These are phyloP conservation scores for Phytophthora pseudosyringae DNA, from an alignment of 352 stramenopile genomes.

Conservation along the genomic window DNA sequence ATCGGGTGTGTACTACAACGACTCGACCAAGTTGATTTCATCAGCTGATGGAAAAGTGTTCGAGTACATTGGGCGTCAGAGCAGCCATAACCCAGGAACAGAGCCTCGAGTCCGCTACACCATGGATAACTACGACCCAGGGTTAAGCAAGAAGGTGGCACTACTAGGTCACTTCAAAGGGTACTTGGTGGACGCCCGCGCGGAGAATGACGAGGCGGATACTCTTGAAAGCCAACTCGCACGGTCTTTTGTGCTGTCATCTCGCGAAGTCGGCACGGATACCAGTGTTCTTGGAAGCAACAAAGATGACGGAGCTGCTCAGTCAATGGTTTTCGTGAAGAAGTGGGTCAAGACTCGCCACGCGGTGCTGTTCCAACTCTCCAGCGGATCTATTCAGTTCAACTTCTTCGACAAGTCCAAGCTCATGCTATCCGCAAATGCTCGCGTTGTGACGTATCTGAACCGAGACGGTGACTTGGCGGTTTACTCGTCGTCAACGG, in stretches of 20 bases:
- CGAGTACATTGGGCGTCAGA: constrained; percentile 95
- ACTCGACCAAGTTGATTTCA: constrained; percentile 98
- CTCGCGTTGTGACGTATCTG: constrained; percentile 90
- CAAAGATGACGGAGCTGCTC: constrained; percentile 4
- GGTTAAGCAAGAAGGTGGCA: constrained; percentile 98
- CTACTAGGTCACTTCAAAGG: constrained; percentile 98
- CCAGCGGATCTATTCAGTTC: constrained; percentile 95
- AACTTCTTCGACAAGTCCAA: constrained; percentile 98
- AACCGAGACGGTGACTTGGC: constrained; percentile 77
- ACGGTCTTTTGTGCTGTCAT: constrained; percentile 30
- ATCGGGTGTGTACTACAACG: constrained; percentile 98
- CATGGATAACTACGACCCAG: constrained; percentile 77
- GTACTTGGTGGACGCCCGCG: constrained; percentile 93
- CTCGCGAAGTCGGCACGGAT: constrained; percentile 33
- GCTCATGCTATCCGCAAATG: constrained; percentile 93
- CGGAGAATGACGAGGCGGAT: constrained; percentile 56
- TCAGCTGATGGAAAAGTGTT: constrained; percentile 89
- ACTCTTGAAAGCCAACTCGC: constrained; percentile 52
- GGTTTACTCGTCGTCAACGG: constrained; percentile 56
- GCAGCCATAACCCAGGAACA: constrained; percentile 37
- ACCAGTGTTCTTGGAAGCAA: constrained; percentile 18
- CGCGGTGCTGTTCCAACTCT: constrained; percentile 97
- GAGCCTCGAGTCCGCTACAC: constrained; percentile 51
- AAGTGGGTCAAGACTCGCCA: constrained; percentile 99
- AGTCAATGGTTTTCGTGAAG: constrained; percentile 94